A percentile compares a stretch with the other conserved stretches of the same genome.
Evolutionary conservation across 495 filamentous ascomycete genomes (phyloP).

Genomic region (Trichoderma reesei): DNA sequence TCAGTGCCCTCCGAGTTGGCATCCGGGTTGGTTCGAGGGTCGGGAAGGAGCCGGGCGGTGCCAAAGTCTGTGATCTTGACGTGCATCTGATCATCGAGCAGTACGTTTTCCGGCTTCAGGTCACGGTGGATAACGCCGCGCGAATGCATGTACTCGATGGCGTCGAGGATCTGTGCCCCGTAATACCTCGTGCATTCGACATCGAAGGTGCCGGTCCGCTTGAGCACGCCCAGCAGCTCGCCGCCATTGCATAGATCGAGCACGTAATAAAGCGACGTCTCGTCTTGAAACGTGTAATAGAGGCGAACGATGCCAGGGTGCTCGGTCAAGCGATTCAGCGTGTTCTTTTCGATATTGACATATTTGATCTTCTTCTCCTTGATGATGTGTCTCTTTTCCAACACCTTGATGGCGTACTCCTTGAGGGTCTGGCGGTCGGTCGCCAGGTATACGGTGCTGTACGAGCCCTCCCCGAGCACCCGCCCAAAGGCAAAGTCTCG

Average conservation of each 20-base stretch:
- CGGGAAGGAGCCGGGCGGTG: conserved; percentile 83
- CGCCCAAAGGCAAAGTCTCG: conserved; percentile 93
- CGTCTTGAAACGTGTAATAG: conserved; percentile 99
- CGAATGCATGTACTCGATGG: conserved; percentile 96
- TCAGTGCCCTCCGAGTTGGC: conserved; percentile 12
- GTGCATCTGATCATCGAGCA: conserved; percentile 90
- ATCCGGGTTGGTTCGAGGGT: conserved; percentile 47
- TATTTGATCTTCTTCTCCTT: conserved; percentile 99
- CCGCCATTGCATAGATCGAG: conserved; percentile 88
- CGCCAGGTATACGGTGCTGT: conserved; percentile 91
- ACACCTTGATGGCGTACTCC: conserved; percentile 96
- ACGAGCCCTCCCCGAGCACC: conserved; percentile 90
- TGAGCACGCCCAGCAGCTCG: conserved; percentile 84
- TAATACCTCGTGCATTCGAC: conserved; percentile 94
- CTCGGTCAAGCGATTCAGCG: conserved; percentile 88
- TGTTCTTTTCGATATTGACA: conserved; percentile 99
- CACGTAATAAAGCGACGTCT: conserved; percentile 91
- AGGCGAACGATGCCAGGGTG: conserved; percentile 95
- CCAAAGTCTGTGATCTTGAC: conserved; percentile 99
- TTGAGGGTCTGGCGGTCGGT: conserved; percentile 92
- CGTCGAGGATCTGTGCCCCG: conserved; percentile 89
- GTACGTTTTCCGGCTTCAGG: conserved; percentile 93
- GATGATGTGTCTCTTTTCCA: conserved; percentile 98
- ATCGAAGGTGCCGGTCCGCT: conserved; percentile 89
- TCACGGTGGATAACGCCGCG: conserved; percentile 94